Evolutionary conservation across 2,329 filamentous ascomycete genomes (phyloP).

Genomic region (Dactylonectria macrodidyma): DNA sequence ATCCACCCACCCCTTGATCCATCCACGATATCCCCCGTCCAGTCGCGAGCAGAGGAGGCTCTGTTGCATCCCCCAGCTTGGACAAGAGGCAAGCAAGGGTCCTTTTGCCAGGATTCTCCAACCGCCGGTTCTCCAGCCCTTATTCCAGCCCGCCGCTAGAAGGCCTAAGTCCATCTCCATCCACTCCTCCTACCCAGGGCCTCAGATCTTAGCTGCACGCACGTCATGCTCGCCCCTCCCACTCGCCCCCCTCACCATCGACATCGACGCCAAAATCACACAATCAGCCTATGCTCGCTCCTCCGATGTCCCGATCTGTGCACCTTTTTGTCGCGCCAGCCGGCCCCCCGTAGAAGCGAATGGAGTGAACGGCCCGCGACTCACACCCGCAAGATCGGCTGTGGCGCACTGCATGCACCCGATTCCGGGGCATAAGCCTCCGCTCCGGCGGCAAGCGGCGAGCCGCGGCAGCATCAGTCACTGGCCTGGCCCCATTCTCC

Average conservation of each 20-base stretch:
- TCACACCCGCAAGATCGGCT: constrained; percentile 37
- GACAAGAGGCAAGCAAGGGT: background rate
- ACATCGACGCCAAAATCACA: constrained; percentile 50
- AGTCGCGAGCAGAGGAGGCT: constrained; percentile 1
- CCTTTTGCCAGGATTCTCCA: background rate
- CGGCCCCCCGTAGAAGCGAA: background rate
- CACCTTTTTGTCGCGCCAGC: background rate
- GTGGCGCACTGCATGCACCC: constrained; percentile 19
- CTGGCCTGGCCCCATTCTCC: constrained; percentile 10
- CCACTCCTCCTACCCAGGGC: constrained; percentile 32
- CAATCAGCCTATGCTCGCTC: constrained; percentile 31
- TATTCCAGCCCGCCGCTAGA: constrained; percentile 27
- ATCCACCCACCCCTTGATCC: constrained; percentile 13
- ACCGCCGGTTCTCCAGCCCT: background rate
- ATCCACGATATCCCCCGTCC: constrained; percentile 1
- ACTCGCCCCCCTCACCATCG: constrained; percentile 13
- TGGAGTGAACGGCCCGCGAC: constrained; percentile 30
- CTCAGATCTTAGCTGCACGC: constrained; percentile 26
- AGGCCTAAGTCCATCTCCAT: constrained; percentile 34
- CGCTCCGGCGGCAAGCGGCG: background rate
- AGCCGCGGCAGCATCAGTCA: background rate
- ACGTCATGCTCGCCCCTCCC: constrained; percentile 36
- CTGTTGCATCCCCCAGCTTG: background rate
- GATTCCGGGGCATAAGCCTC: constrained; percentile 2
- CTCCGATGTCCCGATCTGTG: background rate